Conservation (phyloP, 2,329 filamentous ascomycete genomes). For the Paecilomyces dactylethromorphus region DNA sequence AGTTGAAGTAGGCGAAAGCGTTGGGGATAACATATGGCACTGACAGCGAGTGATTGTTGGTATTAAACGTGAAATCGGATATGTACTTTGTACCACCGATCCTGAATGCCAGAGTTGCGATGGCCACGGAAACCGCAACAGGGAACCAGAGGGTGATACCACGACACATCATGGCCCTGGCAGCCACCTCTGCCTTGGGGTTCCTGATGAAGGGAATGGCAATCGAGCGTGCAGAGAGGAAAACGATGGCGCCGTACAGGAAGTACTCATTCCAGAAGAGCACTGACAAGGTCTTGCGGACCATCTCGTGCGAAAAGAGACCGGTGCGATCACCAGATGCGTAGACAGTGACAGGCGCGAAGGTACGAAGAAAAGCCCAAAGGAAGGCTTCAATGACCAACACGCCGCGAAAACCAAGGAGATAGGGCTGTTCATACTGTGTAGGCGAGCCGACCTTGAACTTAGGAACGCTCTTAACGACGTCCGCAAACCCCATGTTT, state of each 20-base stretch:
- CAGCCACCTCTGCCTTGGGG: conserved; percentile 25
- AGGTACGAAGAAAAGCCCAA: conserved; percentile 40
- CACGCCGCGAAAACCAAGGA: conserved; percentile 39
- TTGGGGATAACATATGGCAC: conserved; percentile 27
- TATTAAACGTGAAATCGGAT: conserved; percentile 27
- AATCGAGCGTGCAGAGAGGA: conserved; percentile 39
- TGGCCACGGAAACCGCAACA: conserved; percentile 32
- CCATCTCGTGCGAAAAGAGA: conserved; percentile 31
- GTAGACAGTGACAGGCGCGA: conserved; percentile 37
- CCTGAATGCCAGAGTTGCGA: conserved; percentile 31
- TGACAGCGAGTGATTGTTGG: conserved; percentile 31
- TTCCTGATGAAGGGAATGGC: conserved; percentile 36
- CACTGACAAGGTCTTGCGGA: conserved; percentile 40
- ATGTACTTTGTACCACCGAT: conserved; percentile 27
- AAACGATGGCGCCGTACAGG: conserved; percentile 41
- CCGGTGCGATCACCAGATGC: conserved; percentile 27
- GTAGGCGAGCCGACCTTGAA: not conserved
- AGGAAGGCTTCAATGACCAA: conserved; percentile 38
- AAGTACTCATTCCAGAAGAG: conserved; percentile 41
- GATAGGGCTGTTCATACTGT: conserved; percentile 15
- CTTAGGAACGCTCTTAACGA: not conserved
- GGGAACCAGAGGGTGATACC: conserved; percentile 38
- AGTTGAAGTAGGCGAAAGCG: conserved; percentile 40
- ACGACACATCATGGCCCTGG: conserved; percentile 37
- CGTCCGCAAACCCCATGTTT: not conserved